phyloP scores from a whole-genome alignment of 163 green algal genomes.

The Chloromonas sp. region DNA sequence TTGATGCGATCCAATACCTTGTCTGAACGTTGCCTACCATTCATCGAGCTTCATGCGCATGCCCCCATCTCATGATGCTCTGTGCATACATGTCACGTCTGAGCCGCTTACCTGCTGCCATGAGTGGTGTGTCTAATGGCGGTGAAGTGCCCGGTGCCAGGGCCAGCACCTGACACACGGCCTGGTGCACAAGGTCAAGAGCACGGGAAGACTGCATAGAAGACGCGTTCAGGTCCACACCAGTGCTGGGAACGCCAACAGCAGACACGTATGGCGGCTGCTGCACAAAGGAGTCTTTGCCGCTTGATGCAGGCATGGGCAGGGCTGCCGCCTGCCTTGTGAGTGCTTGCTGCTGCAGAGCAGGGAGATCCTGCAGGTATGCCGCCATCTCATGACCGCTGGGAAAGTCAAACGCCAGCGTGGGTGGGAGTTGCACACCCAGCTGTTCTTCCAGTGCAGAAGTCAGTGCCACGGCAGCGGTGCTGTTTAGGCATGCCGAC shows the following conservation, averaged over 20 bases:
- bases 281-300: too few relatives aligned
- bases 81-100: neutral
- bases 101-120: neutral
- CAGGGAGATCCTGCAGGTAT: neutral
- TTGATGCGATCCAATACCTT: too few relatives aligned
- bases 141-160: neutral
- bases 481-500: conserved; percentile 39
- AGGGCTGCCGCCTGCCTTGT: neutral
- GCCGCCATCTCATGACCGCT: neutral
- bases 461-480: conserved; percentile 43
- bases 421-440: conserved; percentile 18
- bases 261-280: neutral
- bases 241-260: neutral
- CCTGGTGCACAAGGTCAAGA: neutral
- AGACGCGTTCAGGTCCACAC: neutral
- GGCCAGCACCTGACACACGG: neutral
- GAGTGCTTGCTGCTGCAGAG: neutral
- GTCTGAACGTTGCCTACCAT: too few relatives aligned
- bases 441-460: conserved; percentile 24
- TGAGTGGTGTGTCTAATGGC: neutral
- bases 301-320: neutral
- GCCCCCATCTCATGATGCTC: too few relatives aligned
- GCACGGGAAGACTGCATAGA: neutral
- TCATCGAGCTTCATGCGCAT: too few relatives aligned
- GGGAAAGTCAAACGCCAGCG: conserved; percentile 37